Evolutionary conservation across 345 rosid genomes (phyloP).

Genomic region (Moringa oleifera): DNA sequence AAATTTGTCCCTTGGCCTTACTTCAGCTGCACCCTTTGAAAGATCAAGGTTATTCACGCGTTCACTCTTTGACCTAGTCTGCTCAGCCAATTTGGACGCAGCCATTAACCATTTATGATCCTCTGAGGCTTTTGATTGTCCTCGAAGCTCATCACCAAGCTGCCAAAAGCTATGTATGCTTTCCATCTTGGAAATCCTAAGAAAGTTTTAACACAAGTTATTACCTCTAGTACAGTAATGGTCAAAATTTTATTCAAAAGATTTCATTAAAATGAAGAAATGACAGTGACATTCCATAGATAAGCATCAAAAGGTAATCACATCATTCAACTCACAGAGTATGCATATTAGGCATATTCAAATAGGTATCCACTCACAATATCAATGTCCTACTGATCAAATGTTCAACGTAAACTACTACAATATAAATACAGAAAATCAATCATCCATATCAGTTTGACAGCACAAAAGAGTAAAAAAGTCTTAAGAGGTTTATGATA

Average conservation of each 20-base stretch:
- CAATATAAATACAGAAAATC: not conserved
- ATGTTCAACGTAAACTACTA: too few relatives aligned
- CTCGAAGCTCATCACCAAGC: conserved; percentile 93
- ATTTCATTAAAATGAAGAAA: too few relatives aligned
- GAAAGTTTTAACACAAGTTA: not conserved
- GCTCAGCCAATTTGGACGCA: conserved; percentile 89
- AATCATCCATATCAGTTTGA: not conserved
- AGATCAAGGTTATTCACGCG: conserved; percentile 87
- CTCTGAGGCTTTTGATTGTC: conserved; percentile 75
- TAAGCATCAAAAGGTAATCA: not conserved
- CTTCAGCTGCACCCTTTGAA: conserved; percentile 61
- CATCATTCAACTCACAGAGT: not conserved
- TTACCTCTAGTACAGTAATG: not conserved
- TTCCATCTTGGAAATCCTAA: conserved; percentile 45
- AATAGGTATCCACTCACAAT: too few relatives aligned
- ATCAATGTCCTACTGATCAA: not conserved
- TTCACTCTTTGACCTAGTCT: conserved; percentile 71
- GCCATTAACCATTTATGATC: conserved; percentile 86
- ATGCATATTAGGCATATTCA: not conserved
- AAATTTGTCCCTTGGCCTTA: conserved; percentile 55
- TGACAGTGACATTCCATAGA: not conserved
- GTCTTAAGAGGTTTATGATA: not conserved
- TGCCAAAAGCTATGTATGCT: conserved; percentile 79
- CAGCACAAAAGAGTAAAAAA: not conserved
- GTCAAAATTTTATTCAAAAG: not conserved